Percentiles rank a stretch among this genome's conserved stretches.
These are phyloP conservation scores for Apiotrichum sp. DNA, from an alignment of 1,284 basidiomycete genomes.

Conservation along the genomic window DNA sequence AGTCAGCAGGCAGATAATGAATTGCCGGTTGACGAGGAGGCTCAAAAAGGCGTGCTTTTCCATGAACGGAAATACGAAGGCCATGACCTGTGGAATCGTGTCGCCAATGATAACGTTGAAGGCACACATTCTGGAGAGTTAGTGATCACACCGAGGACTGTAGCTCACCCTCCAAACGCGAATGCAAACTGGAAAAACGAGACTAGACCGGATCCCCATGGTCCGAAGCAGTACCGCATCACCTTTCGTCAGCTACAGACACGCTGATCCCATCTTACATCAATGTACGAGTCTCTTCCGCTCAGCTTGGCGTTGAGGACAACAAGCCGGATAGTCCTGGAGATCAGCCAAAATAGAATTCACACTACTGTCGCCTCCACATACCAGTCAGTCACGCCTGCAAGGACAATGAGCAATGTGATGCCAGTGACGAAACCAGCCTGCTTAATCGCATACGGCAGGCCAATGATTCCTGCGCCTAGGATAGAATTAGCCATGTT, in stretches of 20 bases:
- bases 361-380: neutral
- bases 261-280: conserved; percentile 42
- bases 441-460: conserved; percentile 87
- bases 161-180: conserved; percentile 72
- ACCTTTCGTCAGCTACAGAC: conserved; percentile 48
- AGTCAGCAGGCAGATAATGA: conserved; percentile 80
- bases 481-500: conserved; percentile 85
- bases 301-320: conserved; percentile 93
- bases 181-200: conserved; percentile 98
- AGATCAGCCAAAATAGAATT: neutral
- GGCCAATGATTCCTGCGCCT: conserved; percentile 89
- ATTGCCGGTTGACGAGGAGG: conserved; percentile 76
- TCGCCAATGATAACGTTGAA: conserved; percentile 90
- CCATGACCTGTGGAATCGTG: conserved; percentile 91
- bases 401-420: conserved; percentile 70
- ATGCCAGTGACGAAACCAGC: conserved; percentile 88
- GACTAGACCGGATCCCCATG: conserved; percentile 78
- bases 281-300: conserved; percentile 88
- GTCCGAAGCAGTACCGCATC: conserved; percentile 91
- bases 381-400: conserved; percentile 81
- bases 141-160: neutral
- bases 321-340: conserved; percentile 82
- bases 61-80: conserved; percentile 74
- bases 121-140: conserved; percentile 74
- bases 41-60: conserved; percentile 61